These are phyloP conservation scores for Lagerstroemia speciosa DNA, from an alignment of 345 rosid genomes.

Conservation along the genomic window DNA sequence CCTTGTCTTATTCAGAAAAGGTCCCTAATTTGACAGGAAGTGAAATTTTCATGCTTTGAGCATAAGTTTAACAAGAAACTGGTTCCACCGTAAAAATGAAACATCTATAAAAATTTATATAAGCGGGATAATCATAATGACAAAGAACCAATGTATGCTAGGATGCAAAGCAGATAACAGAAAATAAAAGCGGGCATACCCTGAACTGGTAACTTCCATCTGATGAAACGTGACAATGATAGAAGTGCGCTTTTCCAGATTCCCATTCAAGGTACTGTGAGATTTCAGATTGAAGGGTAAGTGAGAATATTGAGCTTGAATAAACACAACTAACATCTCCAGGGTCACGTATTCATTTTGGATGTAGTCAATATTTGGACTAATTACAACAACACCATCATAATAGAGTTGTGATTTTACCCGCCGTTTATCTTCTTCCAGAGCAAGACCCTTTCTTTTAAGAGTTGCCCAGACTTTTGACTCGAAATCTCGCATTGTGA, in stretches of 20 bases:
- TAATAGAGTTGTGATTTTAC: conserved; percentile 7
- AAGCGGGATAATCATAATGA: background rate
- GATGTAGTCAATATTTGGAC: background rate
- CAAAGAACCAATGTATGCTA: background rate
- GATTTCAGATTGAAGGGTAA: no score
- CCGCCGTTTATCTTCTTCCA: conserved; percentile 22
- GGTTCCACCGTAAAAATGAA: background rate
- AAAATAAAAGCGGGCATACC: conserved; percentile 25
- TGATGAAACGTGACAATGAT: conserved; percentile 45
- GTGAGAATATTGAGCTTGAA: no score
- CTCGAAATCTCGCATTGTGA: conserved; percentile 46
- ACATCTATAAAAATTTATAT: background rate
- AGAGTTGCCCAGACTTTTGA: conserved; percentile 27
- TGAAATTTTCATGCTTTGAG: background rate
- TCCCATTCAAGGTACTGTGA: conserved; percentile 45
- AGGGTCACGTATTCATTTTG: background rate
- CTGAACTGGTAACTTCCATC: conserved; percentile 40
- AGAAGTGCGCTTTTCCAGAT: conserved; percentile 32
- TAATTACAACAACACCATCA: background rate
- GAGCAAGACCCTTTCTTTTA: background rate
- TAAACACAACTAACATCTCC: no score
- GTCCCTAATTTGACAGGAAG: conserved; percentile 41
- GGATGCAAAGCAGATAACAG: background rate
- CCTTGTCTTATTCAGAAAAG: conserved; percentile 25
- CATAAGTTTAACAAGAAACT: background rate